A percentile compares a stretch with the other conserved stretches of the same genome.
Conservation (phyloP, 2,329 filamentous ascomycete genomes). For the Pestalotiopsis fici region DNA sequence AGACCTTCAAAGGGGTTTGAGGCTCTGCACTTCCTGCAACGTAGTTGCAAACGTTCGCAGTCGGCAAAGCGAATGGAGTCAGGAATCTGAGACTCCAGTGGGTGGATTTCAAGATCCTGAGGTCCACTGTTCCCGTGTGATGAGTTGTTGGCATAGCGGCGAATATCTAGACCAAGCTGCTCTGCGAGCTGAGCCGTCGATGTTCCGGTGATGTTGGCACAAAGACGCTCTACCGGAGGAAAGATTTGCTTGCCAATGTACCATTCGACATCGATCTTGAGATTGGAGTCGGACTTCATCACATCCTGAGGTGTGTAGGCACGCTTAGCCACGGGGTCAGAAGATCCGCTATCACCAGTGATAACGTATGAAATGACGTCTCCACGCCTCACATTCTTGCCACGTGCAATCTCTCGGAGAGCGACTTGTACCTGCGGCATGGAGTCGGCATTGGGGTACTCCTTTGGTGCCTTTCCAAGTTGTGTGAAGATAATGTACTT, state of each 20-base stretch:
- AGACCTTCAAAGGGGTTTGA: conserved; percentile 78
- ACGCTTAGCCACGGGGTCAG: conserved; percentile 79
- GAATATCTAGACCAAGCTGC: conserved; percentile 87
- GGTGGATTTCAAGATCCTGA: conserved; percentile 75
- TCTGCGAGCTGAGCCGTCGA: conserved; percentile 89
- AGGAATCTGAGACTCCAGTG: conserved; percentile 90
- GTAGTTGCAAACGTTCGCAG: conserved; percentile 73
- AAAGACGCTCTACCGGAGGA: conserved; percentile 95
- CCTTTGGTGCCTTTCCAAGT: conserved; percentile 88
- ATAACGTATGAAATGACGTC: conserved; percentile 97
- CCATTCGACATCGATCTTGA: conserved; percentile 93
- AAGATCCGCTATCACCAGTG: conserved; percentile 69
- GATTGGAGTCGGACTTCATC: conserved; percentile 70
- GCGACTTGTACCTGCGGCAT: conserved; percentile 99
- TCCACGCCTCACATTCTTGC: conserved; percentile 86
- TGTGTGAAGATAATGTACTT: conserved; percentile 99
- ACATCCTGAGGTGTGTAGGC: conserved; percentile 87
- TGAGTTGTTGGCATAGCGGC: conserved; percentile 71
- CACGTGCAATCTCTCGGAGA: conserved; percentile 80
- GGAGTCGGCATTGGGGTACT: conserved; percentile 90
- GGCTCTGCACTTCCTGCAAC: conserved; percentile 79
- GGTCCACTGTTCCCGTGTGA: conserved; percentile 38
- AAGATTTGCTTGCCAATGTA: conserved; percentile 98
- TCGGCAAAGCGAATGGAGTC: conserved; percentile 88
- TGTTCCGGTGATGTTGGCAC: conserved; percentile 91